These are phyloP conservation scores for Panaeolus cyanescens DNA, from an alignment of 768 basidiomycete genomes.

Conservation along the genomic window DNA sequence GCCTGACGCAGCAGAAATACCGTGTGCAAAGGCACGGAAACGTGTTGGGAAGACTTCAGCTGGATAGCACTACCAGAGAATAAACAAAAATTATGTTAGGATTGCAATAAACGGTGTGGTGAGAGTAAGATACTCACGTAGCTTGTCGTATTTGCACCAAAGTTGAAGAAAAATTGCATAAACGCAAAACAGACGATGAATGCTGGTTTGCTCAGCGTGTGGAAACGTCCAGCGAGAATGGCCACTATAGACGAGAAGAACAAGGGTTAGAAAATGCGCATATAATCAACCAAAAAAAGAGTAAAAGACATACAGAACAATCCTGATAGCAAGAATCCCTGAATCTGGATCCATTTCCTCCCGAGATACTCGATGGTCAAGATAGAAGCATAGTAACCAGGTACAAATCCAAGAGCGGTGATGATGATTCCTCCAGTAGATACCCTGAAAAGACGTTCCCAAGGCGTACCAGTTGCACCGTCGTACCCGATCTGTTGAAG, in stretches of 20 bases:
- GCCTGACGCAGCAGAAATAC: conserved; percentile 71
- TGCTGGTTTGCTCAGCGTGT: conserved; percentile 50
- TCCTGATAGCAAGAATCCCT: conserved; percentile 70
- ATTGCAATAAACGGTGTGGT: no score
- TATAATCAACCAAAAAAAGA: not conserved
- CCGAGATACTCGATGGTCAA: conserved; percentile 74
- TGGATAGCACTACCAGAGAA: not conserved
- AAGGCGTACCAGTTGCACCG: conserved; percentile 55
- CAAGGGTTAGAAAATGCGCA: not conserved
- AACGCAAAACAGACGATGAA: conserved; percentile 77
- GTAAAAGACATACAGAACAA: conserved; percentile 53
- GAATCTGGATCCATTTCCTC: conserved; percentile 74
- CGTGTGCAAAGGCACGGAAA: conserved; percentile 74
- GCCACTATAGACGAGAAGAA: conserved; percentile 46
- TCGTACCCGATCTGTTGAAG: conserved; percentile 72
- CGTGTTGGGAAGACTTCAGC: conserved; percentile 71
- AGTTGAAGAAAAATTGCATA: conserved; percentile 84
- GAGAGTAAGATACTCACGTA: conserved; percentile 36
- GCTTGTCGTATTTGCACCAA: conserved; percentile 70
- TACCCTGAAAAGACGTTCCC: conserved; percentile 68
- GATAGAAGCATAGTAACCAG: conserved; percentile 73
- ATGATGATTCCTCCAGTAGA: conserved; percentile 72
- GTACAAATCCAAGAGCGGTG: conserved; percentile 75
- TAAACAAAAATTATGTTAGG: no score
- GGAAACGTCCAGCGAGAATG: conserved; percentile 69